Evolutionary conservation across 805 yeast species (phyloP), one percentile per base, ranked within the genome.

Genomic region (Blastobotrys americana): DNA sequence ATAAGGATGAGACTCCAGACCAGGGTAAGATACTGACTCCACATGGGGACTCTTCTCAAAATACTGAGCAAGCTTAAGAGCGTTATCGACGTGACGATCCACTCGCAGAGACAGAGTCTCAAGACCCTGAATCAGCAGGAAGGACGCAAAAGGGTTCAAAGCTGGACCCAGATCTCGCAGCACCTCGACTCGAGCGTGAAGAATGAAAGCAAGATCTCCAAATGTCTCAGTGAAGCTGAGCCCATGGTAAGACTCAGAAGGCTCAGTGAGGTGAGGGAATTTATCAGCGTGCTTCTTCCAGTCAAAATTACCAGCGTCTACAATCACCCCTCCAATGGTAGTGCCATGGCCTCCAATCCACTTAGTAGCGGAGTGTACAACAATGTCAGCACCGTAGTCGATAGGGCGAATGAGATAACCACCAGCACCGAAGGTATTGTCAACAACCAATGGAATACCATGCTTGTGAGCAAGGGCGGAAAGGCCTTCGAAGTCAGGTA

Each of bases 341-440:
- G 84, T 87, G 61, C 97, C 97, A 62, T 89, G 97, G 48, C 97
- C 97, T 52, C 95, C 95, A 54, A 89, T 89, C 96, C 96, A 90
- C 67, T 89, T 89, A 48, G 97, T 89, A 44, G 96, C 96, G 49
- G 96, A 88, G 66, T 89, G 96, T 17, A 84, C 84, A 27, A 90
- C 83, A 53, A 89, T 82, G 63, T 89, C 96, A 39, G 87, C 97
- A 54, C 97, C 97, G 58, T 77, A 83, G 50, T 84, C 84, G 54
- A 89, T 67, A 50, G 97, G 97, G 54, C 76, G 79, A 48, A 85
- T 77, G 57, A 84, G 76, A 71, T 68, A 88, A 41, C 97, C 97
- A 66, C 95, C 97, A 37, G 96, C 96, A 61, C 96, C 97, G 58
- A 89, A 89, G 16, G 97, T 89, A 77, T 89, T 89, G 68, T 89